Evolutionary conservation across 768 basidiomycete genomes (phyloP).

Genomic region (Suillus subalutaceus): DNA sequence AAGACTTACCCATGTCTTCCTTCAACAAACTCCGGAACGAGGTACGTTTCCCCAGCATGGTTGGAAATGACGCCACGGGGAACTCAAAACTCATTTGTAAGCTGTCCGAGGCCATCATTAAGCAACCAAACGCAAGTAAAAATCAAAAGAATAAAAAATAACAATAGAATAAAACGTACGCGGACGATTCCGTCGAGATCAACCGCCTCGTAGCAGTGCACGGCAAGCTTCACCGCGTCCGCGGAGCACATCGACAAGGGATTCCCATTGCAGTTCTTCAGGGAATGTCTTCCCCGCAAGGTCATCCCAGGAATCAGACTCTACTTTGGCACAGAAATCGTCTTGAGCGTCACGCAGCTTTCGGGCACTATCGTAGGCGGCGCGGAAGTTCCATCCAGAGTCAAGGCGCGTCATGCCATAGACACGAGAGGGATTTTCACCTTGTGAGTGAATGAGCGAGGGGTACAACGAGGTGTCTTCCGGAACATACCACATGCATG

Average conservation of each 20-base stretch:
- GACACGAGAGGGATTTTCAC: slow-evolving; percentile 37
- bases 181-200: slow-evolving; percentile 75
- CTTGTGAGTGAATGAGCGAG: slow-evolving; percentile 11
- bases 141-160: not conserved
- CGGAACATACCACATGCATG: slow-evolving; percentile 44
- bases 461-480: not conserved
- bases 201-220: slow-evolving; percentile 55
- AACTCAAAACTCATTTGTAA: slow-evolving; percentile 88
- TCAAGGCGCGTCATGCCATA: slow-evolving; percentile 73
- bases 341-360: slow-evolving; percentile 73
- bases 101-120: slow-evolving; percentile 34
- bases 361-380: slow-evolving; percentile 78
- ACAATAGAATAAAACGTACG: slow-evolving; percentile 41
- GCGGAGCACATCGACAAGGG: slow-evolving; percentile 75
- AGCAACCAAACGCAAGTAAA: not conserved
- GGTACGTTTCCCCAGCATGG: slow-evolving; percentile 80
- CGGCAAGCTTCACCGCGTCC: slow-evolving; percentile 64
- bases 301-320: slow-evolving; percentile 44
- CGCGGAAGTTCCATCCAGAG: slow-evolving; percentile 72
- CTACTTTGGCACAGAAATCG: slow-evolving; percentile 64
- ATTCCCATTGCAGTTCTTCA: slow-evolving; percentile 74
- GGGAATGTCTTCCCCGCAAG: slow-evolving; percentile 46
- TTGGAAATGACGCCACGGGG: slow-evolving; percentile 77
- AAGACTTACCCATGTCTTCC: slow-evolving; percentile 56
- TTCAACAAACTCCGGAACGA: slow-evolving; percentile 80